Percentiles rank a stretch among this genome's conserved stretches.
phyloP scores from a whole-genome alignment of 2,329 filamentous ascomycete genomes.

The Dactylonectria estremocensis region DNA sequence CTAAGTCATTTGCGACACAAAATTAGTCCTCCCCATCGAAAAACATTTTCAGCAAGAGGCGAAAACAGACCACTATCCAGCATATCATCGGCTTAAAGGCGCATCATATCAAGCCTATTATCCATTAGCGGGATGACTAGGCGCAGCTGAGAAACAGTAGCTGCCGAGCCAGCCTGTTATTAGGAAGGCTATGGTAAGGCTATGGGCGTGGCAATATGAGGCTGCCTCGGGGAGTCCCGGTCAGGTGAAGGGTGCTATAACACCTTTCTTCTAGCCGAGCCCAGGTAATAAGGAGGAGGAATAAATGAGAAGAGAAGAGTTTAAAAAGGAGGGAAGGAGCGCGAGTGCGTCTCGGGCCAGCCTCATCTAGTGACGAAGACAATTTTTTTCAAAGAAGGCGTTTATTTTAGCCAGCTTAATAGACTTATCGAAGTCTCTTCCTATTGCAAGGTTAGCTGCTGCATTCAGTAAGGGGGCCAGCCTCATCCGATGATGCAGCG shows the following conservation, averaged over 20 bases:
- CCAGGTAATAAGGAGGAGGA: neutral
- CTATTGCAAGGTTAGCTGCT: neutral
- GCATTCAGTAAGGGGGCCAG: neutral
- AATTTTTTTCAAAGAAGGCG: too few species aligned
- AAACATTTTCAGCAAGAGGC: neutral
- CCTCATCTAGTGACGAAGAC: neutral
- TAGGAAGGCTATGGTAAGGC: too few species aligned
- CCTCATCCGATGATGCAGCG: neutral
- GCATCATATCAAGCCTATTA: too few species aligned
- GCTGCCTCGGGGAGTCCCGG: neutral
- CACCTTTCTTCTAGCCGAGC: neutral
- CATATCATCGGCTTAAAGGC: too few species aligned
- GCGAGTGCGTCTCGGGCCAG: neutral
- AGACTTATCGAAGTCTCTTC: too few species aligned
- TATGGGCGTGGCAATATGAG: too few species aligned
- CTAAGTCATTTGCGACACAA: too few species aligned
- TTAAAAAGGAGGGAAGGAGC: neutral
- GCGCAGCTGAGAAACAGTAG: too few species aligned
- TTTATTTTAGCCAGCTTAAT: too few species aligned
- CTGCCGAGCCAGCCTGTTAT: too few species aligned
- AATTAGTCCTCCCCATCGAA: too few species aligned
- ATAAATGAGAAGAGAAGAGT: neutral
- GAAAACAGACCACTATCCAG: too few species aligned
- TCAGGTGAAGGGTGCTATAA: neutral
- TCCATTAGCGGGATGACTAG: conserved; percentile 4